Conservation (phyloP, 139 green algal species). For the Spirogloea muscicola region DNA sequence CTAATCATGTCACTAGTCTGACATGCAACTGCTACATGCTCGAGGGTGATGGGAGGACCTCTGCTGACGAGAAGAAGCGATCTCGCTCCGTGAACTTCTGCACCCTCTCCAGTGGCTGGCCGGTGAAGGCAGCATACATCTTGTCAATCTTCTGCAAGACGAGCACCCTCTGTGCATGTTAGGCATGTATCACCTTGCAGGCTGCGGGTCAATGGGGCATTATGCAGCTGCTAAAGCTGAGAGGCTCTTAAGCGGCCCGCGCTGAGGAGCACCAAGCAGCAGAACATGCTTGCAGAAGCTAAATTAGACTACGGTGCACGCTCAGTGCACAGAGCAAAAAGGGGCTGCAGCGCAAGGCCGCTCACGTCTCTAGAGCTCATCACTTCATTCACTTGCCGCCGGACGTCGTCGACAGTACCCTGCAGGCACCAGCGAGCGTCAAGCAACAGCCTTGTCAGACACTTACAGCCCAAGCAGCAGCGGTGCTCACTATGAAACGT, state of each 20-base stretch:
- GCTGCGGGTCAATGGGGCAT: background rate
- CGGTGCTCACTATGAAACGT: background rate
- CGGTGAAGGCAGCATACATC: conserved; percentile 43
- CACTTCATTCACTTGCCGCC: conserved; percentile 41
- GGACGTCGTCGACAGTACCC: conserved; percentile 32
- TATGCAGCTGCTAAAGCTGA: background rate
- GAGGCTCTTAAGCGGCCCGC: background rate
- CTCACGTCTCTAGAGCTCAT: conserved; percentile 27
- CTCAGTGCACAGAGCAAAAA: background rate
- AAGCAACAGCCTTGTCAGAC: background rate
- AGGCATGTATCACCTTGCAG: background rate
- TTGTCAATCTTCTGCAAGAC: conserved; percentile 36
- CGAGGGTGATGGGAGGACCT: conserved; percentile 4
- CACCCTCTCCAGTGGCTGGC: conserved; percentile 29
- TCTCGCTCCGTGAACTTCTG: conserved; percentile 43
- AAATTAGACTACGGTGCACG: background rate
- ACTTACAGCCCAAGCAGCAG: background rate
- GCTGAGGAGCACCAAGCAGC: background rate
- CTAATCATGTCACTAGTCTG: too few relatives aligned
- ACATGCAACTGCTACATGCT: too few relatives aligned
- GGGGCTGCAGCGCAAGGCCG: background rate
- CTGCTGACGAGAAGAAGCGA: conserved; percentile 39
- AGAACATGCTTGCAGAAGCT: background rate
- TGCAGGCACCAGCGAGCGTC: conserved; percentile 6
- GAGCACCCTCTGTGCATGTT: background rate